A percentile compares a stretch with the other conserved stretches of the same genome.
Conservation (phyloP, 352 stramenopile species). For the Phytophthora aleatoria region DNA sequence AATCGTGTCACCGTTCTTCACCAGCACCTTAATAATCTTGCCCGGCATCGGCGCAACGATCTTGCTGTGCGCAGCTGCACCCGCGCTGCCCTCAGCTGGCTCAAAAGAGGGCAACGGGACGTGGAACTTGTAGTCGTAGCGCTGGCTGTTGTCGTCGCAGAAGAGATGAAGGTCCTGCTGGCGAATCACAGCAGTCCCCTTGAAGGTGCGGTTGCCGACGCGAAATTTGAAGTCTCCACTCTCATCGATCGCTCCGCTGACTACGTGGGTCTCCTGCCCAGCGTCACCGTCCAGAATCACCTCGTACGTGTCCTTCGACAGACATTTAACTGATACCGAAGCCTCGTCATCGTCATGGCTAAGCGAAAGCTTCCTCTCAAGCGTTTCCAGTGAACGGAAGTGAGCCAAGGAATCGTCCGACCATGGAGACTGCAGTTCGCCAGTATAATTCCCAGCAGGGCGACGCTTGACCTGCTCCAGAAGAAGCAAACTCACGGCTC, state of each 20-base stretch:
- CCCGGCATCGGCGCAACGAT: slow-evolving; percentile 94
- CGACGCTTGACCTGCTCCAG: slow-evolving; percentile 55
- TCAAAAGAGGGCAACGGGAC: slow-evolving; percentile 66
- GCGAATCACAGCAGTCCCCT: slow-evolving; percentile 68
- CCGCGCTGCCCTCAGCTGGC: slow-evolving; percentile 27
- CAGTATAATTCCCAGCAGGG: slow-evolving; percentile 41
- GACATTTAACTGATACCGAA: slow-evolving; percentile 47
- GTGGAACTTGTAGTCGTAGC: slow-evolving; percentile 86
- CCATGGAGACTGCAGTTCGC: slow-evolving; percentile 66
- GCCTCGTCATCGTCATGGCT: slow-evolving; percentile 49
- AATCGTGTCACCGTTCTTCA: slow-evolving; percentile 89
- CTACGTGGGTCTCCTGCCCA: slow-evolving; percentile 30
- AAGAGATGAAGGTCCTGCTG: slow-evolving; percentile 78
- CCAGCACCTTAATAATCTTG: slow-evolving; percentile 93
- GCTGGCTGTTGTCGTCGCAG: slow-evolving; percentile 72
- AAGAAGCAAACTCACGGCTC: slow-evolving; percentile 75
- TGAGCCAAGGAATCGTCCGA: slow-evolving; percentile 50
- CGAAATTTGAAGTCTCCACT: slow-evolving; percentile 71
- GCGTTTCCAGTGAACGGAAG: slow-evolving; percentile 65
- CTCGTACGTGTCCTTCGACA: slow-evolving; percentile 47
- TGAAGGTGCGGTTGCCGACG: slow-evolving; percentile 68
- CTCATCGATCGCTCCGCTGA: slow-evolving; percentile 38
- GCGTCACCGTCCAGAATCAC: slow-evolving; percentile 37
- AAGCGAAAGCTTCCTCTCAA: slow-evolving; percentile 59
- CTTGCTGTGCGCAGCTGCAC: slow-evolving; percentile 44